phyloP scores from a whole-genome alignment of 768 basidiomycete genomes.

The Erythrobasidium yunnanense region DNA sequence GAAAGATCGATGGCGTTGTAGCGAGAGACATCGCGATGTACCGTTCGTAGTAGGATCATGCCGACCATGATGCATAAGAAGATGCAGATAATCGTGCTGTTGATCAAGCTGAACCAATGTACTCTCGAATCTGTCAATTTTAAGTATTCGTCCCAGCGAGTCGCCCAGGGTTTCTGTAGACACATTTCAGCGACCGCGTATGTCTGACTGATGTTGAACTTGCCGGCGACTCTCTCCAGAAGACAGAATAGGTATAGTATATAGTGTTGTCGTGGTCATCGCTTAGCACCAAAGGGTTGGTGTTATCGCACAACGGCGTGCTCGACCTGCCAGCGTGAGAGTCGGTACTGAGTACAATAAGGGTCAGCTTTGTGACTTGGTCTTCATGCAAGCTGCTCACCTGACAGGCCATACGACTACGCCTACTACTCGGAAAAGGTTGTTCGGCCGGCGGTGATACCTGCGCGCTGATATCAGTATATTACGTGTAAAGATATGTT shows the following conservation, averaged over 20 bases:
- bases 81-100: conserved; percentile 78
- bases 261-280: conserved; percentile 41
- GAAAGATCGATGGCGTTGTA: conserved; percentile 89
- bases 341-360: conserved; percentile 2
- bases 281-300: conserved; percentile 1
- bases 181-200: too few species aligned
- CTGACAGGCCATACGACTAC: conserved; percentile 68
- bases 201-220: too few species aligned
- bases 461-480: conserved; percentile 44
- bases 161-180: conserved; percentile 56
- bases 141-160: conserved; percentile 92
- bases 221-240: conserved; percentile 59
- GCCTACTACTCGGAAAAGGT: conserved; percentile 76
- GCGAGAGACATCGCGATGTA: conserved; percentile 83
- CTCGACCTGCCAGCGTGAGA: neutral
- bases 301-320: conserved; percentile 20
- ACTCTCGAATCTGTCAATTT: conserved; percentile 87
- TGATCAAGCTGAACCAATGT: conserved; percentile 91
- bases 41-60: conserved; percentile 73
- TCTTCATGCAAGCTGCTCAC: neutral
- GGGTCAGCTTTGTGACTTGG: neutral
- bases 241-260: conserved; percentile 75
- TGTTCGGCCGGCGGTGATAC: conserved; percentile 63
- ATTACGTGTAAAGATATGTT: neutral
- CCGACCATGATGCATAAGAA: conserved; percentile 76